A percentile compares a stretch with the other conserved stretches of the same genome.
phyloP scores from a whole-genome alignment of 768 basidiomycete genomes.

The Suillus hirtellus region DNA sequence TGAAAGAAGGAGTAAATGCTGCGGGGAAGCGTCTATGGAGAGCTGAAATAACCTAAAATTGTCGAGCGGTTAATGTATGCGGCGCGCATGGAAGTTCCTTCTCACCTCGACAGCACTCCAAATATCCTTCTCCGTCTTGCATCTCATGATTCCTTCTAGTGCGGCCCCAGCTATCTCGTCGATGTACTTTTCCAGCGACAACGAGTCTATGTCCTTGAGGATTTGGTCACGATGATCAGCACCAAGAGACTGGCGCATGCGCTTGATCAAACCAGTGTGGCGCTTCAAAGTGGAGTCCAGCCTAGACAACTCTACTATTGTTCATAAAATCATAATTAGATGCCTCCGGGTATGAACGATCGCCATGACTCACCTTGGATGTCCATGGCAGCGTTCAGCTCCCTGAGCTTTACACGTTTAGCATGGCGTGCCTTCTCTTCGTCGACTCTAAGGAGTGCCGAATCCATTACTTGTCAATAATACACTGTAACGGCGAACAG shows the following conservation, averaged over 20 bases:
- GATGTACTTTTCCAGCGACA: slow-evolving; percentile 93
- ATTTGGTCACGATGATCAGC: slow-evolving; percentile 82
- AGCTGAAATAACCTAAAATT: slow-evolving; percentile 75
- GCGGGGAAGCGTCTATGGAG: slow-evolving; percentile 86
- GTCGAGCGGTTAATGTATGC: slow-evolving; percentile 9
- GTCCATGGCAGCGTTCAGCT: slow-evolving; percentile 50
- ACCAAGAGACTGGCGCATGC: slow-evolving; percentile 84
- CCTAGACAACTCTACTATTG: slow-evolving; percentile 59
- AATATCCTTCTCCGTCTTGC: slow-evolving; percentile 91
- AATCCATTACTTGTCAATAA: slow-evolving; percentile 23
- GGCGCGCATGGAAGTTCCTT: slow-evolving; percentile 8
- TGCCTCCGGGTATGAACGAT: not conserved
- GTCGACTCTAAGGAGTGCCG: slow-evolving; percentile 38
- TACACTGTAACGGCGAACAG: slow-evolving; percentile 2
- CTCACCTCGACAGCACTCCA: slow-evolving; percentile 90
- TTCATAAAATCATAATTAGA: slow-evolving; percentile 14
- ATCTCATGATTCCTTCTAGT: slow-evolving; percentile 80
- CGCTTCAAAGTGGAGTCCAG: slow-evolving; percentile 95
- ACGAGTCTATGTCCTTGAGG: slow-evolving; percentile 86
- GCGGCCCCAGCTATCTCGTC: slow-evolving; percentile 91
- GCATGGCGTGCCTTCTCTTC: slow-evolving; percentile 53
- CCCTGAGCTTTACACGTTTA: slow-evolving; percentile 60
- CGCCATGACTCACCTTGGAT: slow-evolving; percentile 44
- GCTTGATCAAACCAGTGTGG: slow-evolving; percentile 94
- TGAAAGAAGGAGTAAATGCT: slow-evolving; percentile 72